These are phyloP conservation scores for Aureobasidium sp. DNA, from an alignment of 2,329 filamentous ascomycete species.

Conservation along the genomic window DNA sequence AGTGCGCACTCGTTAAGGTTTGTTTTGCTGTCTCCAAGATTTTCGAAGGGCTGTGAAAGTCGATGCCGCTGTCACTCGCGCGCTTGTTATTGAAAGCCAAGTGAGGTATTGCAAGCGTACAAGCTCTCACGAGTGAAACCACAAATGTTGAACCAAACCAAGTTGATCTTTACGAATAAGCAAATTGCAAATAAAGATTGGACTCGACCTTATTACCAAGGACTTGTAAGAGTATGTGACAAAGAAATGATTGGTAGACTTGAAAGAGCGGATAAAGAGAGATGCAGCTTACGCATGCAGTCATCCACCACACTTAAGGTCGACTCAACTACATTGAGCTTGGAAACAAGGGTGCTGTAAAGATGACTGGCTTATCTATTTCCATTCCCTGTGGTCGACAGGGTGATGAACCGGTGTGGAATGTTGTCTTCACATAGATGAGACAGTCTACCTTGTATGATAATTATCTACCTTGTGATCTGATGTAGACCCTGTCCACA, in stretches of 20 bases:
- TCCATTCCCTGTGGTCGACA: slow-evolving; percentile 6
- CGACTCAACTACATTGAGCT: background rate
- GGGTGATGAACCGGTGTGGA: background rate
- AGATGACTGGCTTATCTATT: background rate
- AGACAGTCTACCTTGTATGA: background rate
- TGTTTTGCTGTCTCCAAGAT: background rate
- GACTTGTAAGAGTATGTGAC: background rate
- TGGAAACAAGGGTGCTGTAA: background rate
- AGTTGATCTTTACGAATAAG: background rate
- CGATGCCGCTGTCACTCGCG: background rate
- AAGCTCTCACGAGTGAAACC: background rate
- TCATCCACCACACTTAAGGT: background rate
- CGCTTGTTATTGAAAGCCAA: background rate
- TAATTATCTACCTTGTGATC: background rate
- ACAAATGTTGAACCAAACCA: background rate
- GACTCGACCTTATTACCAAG: background rate
- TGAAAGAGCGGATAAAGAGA: background rate
- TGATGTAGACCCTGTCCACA: background rate
- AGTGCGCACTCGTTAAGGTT: background rate
- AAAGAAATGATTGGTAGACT: background rate
- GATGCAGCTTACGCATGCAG: background rate
- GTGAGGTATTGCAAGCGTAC: background rate
- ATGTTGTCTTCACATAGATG: background rate
- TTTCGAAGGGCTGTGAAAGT: background rate
- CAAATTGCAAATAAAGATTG: background rate